These are phyloP conservation scores for Clitopilus hobsonii DNA, from an alignment of 768 basidiomycete species.

Conservation along the genomic window DNA sequence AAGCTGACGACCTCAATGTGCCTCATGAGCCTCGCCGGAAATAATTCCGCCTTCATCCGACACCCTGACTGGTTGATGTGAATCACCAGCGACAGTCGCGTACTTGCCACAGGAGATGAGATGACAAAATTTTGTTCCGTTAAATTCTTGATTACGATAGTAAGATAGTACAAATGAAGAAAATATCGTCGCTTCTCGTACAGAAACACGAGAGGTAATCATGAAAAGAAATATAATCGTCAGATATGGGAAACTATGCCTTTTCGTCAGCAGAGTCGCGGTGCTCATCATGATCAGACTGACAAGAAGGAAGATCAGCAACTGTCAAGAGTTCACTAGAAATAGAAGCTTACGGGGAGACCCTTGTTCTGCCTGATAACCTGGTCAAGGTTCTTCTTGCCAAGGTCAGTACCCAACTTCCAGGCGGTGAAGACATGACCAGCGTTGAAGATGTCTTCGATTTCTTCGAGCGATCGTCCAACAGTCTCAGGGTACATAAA, in stretches of 20 bases:
- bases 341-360: background rate
- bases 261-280: conserved; percentile 10
- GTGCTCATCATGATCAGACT: conserved; percentile 1
- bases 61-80: no score
- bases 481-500: conserved; percentile 83
- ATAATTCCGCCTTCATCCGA: no score
- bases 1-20: no score
- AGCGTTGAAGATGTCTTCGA: conserved; percentile 71
- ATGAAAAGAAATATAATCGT: background rate
- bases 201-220: background rate
- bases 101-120: no score
- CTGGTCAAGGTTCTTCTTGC: conserved; percentile 55
- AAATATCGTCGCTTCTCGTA: background rate
- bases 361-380: conserved; percentile 30
- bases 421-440: conserved; percentile 70
- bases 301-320: background rate
- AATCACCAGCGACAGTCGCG: no score
- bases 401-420: conserved; percentile 58
- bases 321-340: background rate
- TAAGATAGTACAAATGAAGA: background rate
- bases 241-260: conserved; percentile 1
- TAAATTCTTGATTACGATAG: background rate
- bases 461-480: conserved; percentile 69
- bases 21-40: no score
- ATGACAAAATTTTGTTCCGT: background rate